A percentile compares a stretch with the other conserved stretches of the same genome.
phyloP scores from a whole-genome alignment of 495 filamentous ascomycete species.

The Aspergillus taichungensis region DNA sequence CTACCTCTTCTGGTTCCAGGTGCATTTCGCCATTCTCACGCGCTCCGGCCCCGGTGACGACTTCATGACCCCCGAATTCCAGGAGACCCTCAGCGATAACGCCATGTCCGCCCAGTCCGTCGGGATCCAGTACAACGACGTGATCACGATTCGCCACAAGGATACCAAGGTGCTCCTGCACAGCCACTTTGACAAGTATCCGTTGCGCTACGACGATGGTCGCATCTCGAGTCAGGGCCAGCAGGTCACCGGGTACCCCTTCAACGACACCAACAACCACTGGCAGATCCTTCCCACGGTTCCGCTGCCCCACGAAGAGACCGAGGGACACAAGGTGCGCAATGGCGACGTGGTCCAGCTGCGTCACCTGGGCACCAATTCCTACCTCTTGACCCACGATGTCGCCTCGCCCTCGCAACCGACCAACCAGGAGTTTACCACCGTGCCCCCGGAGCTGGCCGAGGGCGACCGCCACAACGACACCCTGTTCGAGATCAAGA shows the following conservation, averaged over 20 bases:
- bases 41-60: slow-evolving; percentile 93
- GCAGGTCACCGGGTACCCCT: slow-evolving; percentile 96
- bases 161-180: slow-evolving; percentile 95
- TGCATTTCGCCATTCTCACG: slow-evolving; percentile 85
- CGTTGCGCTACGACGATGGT: slow-evolving; percentile 92
- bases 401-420: slow-evolving; percentile 96
- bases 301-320: slow-evolving; percentile 42
- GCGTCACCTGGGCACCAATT: slow-evolving; percentile 78
- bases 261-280: slow-evolving; percentile 97
- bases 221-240: slow-evolving; percentile 96
- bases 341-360: slow-evolving; percentile 86
- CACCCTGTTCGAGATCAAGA: slow-evolving; percentile 84
- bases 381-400: slow-evolving; percentile 87
- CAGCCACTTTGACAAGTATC: slow-evolving; percentile 83
- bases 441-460: slow-evolving; percentile 61
- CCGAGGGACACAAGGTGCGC: slow-evolving; percentile 53
- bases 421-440: slow-evolving; percentile 98
- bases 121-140: slow-evolving; percentile 82
- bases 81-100: slow-evolving; percentile 93
- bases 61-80: slow-evolving; percentile 97
- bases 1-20: slow-evolving; percentile 99
- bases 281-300: slow-evolving; percentile 81
- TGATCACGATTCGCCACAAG: slow-evolving; percentile 84
- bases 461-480: slow-evolving; percentile 76
- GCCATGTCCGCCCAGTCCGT: slow-evolving; percentile 78